Percentiles rank a stretch among this genome's conserved stretches.
Conservation (phyloP, 2,329 filamentous ascomycete genomes). For the Colletotrichum sublineola region DNA sequence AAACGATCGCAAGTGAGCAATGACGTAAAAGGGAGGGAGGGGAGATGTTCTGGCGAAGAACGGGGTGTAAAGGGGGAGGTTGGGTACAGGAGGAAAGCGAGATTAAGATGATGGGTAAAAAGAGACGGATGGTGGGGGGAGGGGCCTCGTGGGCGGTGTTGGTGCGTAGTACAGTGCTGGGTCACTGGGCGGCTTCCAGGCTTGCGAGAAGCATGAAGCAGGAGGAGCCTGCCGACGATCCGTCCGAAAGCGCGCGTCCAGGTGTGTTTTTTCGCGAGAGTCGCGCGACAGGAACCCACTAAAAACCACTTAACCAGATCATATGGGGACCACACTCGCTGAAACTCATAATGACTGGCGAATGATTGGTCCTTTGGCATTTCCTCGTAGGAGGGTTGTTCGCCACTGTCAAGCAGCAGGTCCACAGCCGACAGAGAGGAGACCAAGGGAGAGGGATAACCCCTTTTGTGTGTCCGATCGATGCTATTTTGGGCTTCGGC, state of each 20-base stretch:
- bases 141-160: not conserved
- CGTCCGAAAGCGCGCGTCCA: conserved; percentile 33
- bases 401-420: not conserved
- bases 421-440: not conserved
- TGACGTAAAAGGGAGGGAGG: conserved; percentile 31
- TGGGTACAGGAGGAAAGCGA: conserved; percentile 19
- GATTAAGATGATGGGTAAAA: conserved; percentile 13
- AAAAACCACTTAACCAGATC: conserved; percentile 8
- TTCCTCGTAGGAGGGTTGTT: not conserved
- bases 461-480: not conserved
- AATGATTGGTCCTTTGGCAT: conserved; percentile 27
- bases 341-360: conserved; percentile 32
- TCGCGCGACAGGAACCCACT: conserved; percentile 16
- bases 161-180: conserved; percentile 3
- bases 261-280: conserved; percentile 41
- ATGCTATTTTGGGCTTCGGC: not conserved
- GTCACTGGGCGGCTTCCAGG: conserved; percentile 28
- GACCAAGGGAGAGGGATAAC: not conserved
- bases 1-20: conserved; percentile 36
- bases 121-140: conserved; percentile 16
- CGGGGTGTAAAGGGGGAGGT: conserved; percentile 1
- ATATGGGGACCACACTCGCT: conserved; percentile 15
- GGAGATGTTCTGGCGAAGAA: conserved; percentile 21
- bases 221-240: conserved; percentile 33
- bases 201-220: conserved; percentile 13